Base-by-base conservation (phyloP, 2,329 filamentous ascomycete genomes). In the Macrophomina phaseolina region DNA sequence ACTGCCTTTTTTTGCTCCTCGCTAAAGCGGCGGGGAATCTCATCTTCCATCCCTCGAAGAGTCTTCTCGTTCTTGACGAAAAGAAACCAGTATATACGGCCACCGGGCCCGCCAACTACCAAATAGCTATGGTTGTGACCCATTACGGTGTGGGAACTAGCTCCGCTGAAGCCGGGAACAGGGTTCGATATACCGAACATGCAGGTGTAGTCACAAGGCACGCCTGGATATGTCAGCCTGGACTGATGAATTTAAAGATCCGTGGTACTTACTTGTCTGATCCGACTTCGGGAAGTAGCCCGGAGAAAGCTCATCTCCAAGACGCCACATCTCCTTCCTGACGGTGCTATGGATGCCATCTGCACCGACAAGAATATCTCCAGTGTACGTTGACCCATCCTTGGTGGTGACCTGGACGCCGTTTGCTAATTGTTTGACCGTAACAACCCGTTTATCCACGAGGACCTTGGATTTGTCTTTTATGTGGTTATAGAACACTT, bases 1-100 rank as follows among this genome's bases (percentile, higher is more conserved):
- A 76, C 32, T 0, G 63, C 71, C 7, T 78, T 72, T 12, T 72
- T 71, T 38, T 80, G 77, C 8, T 75, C 70, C 0, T 74, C 70
- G 16, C 73, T 75, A 71, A 76, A 78, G 16, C 72, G 71, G 1
- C 73, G 73, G 2, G 75, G 58, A 2, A 49, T 62, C 30, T 49
- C 58, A 6, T 38, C 72, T 12, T 72, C 70, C 0, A 70, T 66
- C 1, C 71, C 72, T 51, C 42, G 72, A 5, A 42, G 48, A 8
- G 46, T 69, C 23, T 73, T 51, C 16, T 75, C 69, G 42, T 72
- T 72, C 65, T 70, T 77, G 63, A 70, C 67, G 66, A 66, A 72
- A 45, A 70, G 70, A 65, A 72, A 73, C 68, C 68, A 74, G 67
- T 67, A 76, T 38, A 69, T 71, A 49, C 64, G 70, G 34, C 34